Evolutionary conservation across 805 yeast genomes (phyloP).

Genomic region (Henningerozyma blattae): DNA sequence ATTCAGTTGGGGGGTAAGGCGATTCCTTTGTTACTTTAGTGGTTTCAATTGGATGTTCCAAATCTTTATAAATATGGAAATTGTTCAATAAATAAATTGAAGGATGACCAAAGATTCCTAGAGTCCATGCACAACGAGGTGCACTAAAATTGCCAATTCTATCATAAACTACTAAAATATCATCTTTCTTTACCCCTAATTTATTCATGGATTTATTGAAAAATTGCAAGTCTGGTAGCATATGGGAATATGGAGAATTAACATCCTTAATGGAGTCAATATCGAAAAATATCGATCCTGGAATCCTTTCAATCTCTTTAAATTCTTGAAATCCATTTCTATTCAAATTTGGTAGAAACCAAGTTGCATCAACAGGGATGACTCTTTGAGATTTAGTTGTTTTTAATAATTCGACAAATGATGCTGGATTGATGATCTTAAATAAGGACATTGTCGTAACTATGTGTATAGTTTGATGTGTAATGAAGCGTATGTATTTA

Average conservation of each 20-base stretch:
- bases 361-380: conserved; percentile 74
- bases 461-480: not conserved
- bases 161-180: conserved; percentile 72
- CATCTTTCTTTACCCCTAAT: conserved; percentile 45
- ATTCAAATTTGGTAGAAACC: conserved; percentile 79
- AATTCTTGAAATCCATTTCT: conserved; percentile 45
- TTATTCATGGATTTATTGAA: conserved; percentile 43
- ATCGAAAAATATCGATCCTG: conserved; percentile 63
- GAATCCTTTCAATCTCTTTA: conserved; percentile 45
- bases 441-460: conserved; percentile 12
- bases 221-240: conserved; percentile 56
- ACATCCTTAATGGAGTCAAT: conserved; percentile 57
- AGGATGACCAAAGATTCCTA: conserved; percentile 67
- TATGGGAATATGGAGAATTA: conserved; percentile 68
- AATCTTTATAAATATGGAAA: conserved; percentile 38
- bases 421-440: conserved; percentile 20
- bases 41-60: conserved; percentile 36
- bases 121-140: conserved; percentile 89
- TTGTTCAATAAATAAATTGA: conserved; percentile 61
- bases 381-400: conserved; percentile 20
- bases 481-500: too few species aligned
- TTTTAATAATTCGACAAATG: conserved; percentile 11
- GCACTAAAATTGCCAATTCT: conserved; percentile 74
- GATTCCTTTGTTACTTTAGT: conserved; percentile 8
- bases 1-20: conserved; percentile 18